A percentile compares a stretch with the other conserved stretches of the same genome.
Conservation (phyloP, 208 protist species). For the Borovskyia barvae region DNA sequence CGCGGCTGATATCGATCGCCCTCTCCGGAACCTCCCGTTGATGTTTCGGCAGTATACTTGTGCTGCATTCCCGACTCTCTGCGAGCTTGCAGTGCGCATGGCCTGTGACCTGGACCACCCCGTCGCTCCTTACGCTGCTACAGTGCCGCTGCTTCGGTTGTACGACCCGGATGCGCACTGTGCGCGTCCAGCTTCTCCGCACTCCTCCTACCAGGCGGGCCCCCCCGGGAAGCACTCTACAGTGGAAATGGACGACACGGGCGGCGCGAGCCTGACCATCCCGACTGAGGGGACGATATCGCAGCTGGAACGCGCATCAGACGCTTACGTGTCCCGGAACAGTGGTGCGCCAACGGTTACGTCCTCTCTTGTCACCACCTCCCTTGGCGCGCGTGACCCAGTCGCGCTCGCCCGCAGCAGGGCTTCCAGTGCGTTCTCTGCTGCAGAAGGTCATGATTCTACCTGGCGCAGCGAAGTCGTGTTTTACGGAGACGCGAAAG, state of each 20-base stretch:
- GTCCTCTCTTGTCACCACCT: slow-evolving; percentile 18
- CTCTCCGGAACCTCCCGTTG: slow-evolving; percentile 23
- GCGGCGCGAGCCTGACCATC: too few relatives aligned
- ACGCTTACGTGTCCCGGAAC: not conserved
- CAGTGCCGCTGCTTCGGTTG: slow-evolving; percentile 1
- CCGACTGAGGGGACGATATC: not conserved
- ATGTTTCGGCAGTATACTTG: slow-evolving; percentile 30
- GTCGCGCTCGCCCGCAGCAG: slow-evolving; percentile 16
- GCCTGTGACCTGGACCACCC: not conserved
- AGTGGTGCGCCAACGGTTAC: not conserved
- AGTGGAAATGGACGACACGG: not conserved
- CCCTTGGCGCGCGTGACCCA: slow-evolving; percentile 11
- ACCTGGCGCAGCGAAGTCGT: slow-evolving; percentile 6
- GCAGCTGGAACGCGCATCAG: not conserved
- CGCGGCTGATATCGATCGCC: not conserved
- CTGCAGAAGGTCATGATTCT: not conserved
- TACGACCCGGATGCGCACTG: slow-evolving; percentile 11
- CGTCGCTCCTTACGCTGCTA: not conserved
- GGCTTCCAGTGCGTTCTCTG: not conserved
- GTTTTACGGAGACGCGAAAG: slow-evolving; percentile 9
- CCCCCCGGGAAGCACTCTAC: not conserved
- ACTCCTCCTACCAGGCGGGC: not conserved
- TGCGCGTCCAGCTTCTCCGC: not conserved
- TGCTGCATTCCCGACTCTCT: slow-evolving; percentile 13
- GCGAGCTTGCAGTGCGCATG: slow-evolving; percentile 8